Evolutionary conservation across 2,329 filamentous ascomycete species (phyloP), one percentile per base, ranked within the genome.

Genomic region (Allantophomopsis cytisporea): DNA sequence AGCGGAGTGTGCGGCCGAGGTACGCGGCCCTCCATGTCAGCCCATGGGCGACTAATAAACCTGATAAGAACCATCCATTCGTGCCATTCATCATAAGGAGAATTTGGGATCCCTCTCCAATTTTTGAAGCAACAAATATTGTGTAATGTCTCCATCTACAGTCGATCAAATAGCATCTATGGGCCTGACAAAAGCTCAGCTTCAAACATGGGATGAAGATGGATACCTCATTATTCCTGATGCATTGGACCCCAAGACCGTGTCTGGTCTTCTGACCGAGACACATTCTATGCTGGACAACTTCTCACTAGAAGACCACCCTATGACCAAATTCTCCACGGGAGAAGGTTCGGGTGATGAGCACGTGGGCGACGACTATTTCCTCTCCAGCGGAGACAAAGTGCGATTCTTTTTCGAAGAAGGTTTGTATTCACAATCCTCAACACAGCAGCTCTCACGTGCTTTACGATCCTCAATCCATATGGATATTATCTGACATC

Each of bases 331-430:
- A 55, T 98, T 98, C 71, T 83, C 82, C 21, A 95, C 89, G 0
- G 88, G 88, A 49, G 79, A 74, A 62, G 68, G 77, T 51, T 63
- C 70, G 55, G 61, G 62, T 35, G 58, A 56, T 35, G 72, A 79
- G 44, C 89, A 96, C 62, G 83, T 95, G 10, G 88, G 89, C 45
- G 91, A 96, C 64, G 77, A 83, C 55, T 98, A 98, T 69, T 96
- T 98, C 64, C 75, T 96, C 2, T 71, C 69, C 1, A 91, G 83
- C 3, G 87, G 86, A 44, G 84, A 96, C 67, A 89, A 95, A 63
- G 68, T 96, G 45, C 82, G 87, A 43, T 96, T 93, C 71, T 96
- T 96, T 71, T 93, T 96, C 60, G 89, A 96, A 61, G 86, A 93
- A 61, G 67, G 66, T 67, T 53, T 7, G 44, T 37, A 23, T 20